Conservation (phyloP, 805 yeast species). For the Yamadazyma laniorum region DNA sequence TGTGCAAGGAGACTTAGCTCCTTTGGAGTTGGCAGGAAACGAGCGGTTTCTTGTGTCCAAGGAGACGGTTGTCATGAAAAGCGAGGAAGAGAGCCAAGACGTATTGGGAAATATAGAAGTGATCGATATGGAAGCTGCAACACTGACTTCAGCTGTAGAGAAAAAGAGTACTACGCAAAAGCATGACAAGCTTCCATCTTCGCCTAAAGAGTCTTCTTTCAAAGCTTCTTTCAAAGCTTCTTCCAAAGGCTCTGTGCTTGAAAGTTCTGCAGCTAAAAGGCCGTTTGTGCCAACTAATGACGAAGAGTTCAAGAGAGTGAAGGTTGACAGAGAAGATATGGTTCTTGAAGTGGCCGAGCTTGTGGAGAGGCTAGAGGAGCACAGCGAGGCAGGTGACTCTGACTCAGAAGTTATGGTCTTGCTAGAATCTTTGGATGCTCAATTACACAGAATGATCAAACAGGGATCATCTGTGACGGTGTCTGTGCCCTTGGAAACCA, state of each 20-base stretch:
- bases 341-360: background rate
- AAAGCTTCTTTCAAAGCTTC: too few species aligned
- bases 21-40: constrained; percentile 5
- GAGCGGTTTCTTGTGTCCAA: constrained; percentile 4
- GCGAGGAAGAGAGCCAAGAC: too few species aligned
- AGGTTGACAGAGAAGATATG: background rate
- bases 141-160: too few species aligned
- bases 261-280: too few species aligned
- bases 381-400: background rate
- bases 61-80: background rate
- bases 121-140: too few species aligned
- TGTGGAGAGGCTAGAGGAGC: background rate
- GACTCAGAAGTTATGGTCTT: background rate
- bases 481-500: background rate
- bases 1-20: background rate
- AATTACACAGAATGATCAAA: background rate
- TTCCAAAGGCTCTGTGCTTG: too few species aligned
- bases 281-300: too few species aligned
- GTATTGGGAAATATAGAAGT: too few species aligned
- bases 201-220: too few species aligned
- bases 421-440: background rate
- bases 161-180: too few species aligned
- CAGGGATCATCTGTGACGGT: background rate
- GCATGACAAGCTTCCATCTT: too few species aligned
- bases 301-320: background rate